Base-by-base conservation (phyloP, 805 yeast species). In the Tetrapisispora pingtungensis region DNA sequence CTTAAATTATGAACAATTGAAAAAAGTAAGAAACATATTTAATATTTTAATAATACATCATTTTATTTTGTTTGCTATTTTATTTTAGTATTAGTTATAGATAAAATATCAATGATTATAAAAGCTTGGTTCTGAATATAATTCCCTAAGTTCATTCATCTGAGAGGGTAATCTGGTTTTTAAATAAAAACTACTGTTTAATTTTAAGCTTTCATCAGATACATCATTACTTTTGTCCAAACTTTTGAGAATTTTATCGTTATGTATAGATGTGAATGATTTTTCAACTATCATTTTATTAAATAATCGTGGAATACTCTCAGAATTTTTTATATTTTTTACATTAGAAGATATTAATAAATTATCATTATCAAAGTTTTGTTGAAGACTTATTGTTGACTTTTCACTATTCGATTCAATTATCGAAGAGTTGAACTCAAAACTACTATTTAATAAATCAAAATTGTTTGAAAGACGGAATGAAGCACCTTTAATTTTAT, bases 221-320 rank as follows among this genome's bases (percentile, higher is more conserved):
- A 24, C 17, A 13, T 13, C 14, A 5, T 4, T 18, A 27, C 40
- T 37, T 8, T 12, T 27, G 4, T 37, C 33, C 10, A 20, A 28
- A 27, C 3, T 17, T 27, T 27, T 37, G 3, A 37, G 10, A 6
- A 18, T 27, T 10, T 37, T 37, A 17, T 26, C 40, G 15, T 37
- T 27, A 10, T 37, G 7, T 2, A 12, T 3, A 17, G 20, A 10
- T 12, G 40, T 27, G 19, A 39, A 39, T 7, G 42, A 39, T 14
- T 14, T 31, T 15, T 47, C 53, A 8, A 46, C 46, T 6, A 43
- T 35, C 7, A 41, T 41, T 12, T 47, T 47, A 22, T 45, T 39
- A 32, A 50, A 50, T 15, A 45, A 19, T 31, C 53, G 34, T 13
- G 53, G 53, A 17, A 50, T 36, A 15, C 36, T 38, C 12, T 50